A percentile compares a stretch with the other conserved stretches of the same genome.
Conservation (phyloP, 108 stramenopile species). For the Asterionellopsis glacialis region DNA sequence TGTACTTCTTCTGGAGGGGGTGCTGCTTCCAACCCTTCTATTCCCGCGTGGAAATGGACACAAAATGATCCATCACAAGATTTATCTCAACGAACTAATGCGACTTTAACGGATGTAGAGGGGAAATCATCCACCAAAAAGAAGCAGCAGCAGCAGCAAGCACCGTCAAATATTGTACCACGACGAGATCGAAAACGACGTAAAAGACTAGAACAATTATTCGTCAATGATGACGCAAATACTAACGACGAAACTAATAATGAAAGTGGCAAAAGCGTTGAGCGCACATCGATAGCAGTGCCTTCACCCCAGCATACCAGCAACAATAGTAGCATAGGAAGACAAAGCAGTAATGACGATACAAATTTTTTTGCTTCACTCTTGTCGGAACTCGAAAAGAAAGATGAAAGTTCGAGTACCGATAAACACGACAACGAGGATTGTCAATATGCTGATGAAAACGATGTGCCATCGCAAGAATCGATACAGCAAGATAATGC, state of each 20-base stretch:
- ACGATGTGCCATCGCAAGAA: no score
- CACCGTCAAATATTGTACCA: background rate
- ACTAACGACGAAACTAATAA: no score
- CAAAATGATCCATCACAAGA: background rate
- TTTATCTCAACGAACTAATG: no score
- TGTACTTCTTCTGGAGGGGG: background rate
- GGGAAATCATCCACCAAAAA: background rate
- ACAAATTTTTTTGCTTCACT: background rate
- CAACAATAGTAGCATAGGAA: background rate
- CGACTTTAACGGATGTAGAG: background rate
- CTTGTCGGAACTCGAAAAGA: background rate
- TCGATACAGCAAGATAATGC: no score
- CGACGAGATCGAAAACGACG: background rate
- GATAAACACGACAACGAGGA: no score
- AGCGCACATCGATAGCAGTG: no score
- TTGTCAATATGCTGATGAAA: no score
- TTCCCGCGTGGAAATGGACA: background rate
- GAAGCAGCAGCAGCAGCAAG: background rate
- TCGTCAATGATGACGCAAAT: background rate
- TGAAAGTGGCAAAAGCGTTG: no score
- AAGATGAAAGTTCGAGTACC: no score
- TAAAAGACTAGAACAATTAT: background rate
- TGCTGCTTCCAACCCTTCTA: background rate
- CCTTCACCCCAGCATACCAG: no score
- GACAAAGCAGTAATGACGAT: background rate